phyloP scores from a whole-genome alignment of 2,329 filamentous ascomycete genomes.

The Xylariaceae sp. region DNA sequence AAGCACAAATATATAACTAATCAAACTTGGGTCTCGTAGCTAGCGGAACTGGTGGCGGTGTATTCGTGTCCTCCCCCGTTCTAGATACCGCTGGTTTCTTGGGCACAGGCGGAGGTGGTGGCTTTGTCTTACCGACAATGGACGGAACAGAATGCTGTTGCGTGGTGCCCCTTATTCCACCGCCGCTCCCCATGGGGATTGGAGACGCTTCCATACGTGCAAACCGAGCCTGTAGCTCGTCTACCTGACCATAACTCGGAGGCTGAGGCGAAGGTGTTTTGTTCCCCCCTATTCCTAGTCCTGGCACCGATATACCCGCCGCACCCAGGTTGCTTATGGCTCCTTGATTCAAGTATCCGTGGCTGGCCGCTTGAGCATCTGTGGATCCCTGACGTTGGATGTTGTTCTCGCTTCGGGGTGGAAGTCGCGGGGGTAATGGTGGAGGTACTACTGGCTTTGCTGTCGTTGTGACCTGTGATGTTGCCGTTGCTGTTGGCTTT shows the following conservation, averaged over 20 bases:
- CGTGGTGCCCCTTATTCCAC: conserved; percentile 39
- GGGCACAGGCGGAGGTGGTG: conserved; percentile 39
- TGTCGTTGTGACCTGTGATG: background rate
- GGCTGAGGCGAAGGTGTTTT: conserved; percentile 28
- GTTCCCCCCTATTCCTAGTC: conserved; percentile 62
- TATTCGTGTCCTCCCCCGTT: conserved; percentile 27
- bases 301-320: conserved; percentile 74
- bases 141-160: conserved; percentile 5
- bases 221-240: conserved; percentile 66
- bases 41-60: conserved; percentile 51
- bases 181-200: background rate
- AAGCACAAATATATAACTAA: conserved; percentile 6
- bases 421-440: conserved; percentile 63
- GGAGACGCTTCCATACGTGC: conserved; percentile 42
- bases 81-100: conserved; percentile 44
- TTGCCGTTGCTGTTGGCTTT: background rate
- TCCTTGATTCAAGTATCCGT: conserved; percentile 45
- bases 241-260: conserved; percentile 44
- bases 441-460: conserved; percentile 39
- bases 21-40: conserved; percentile 46
- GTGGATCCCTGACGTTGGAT: conserved; percentile 36
- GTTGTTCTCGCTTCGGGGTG: conserved; percentile 56
- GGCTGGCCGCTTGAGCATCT: conserved; percentile 16
- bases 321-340: conserved; percentile 64
- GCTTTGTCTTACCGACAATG: conserved; percentile 46